Evolutionary conservation across 2,329 filamentous ascomycete species (phyloP).

Genomic region (Beauveria pseudobassiana): DNA sequence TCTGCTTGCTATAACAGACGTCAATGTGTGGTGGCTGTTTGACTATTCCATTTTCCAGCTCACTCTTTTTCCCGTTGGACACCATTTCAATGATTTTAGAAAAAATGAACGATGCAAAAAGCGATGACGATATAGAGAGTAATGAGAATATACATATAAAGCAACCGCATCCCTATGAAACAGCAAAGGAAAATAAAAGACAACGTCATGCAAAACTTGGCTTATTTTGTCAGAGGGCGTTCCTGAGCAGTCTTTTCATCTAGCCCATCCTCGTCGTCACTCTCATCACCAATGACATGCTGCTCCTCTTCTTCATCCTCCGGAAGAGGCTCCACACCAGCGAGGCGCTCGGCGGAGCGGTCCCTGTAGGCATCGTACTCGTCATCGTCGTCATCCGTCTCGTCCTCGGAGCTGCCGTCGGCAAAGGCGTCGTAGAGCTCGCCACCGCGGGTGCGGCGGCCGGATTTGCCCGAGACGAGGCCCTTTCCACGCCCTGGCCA

Average conservation of each 20-base stretch:
- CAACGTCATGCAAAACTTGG: neutral
- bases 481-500: conserved; percentile 35
- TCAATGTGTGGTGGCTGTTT: too few relatives aligned
- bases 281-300: conserved; percentile 45
- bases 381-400: conserved; percentile 29
- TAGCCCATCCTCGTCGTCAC: conserved; percentile 25
- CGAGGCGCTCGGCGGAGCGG: conserved; percentile 23
- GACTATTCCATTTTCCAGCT: too few relatives aligned
- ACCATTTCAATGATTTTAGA: neutral
- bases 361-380: conserved; percentile 39
- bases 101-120: neutral
- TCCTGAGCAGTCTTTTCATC: neutral
- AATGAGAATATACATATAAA: neutral
- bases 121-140: conserved; percentile 1
- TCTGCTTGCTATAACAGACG: too few relatives aligned
- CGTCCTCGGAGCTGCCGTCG: conserved; percentile 66
- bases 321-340: conserved; percentile 12
- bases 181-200: neutral
- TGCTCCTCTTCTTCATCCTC: conserved; percentile 35
- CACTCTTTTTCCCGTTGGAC: too few relatives aligned
- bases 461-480: conserved; percentile 31
- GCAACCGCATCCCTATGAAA: neutral
- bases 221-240: neutral
- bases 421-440: conserved; percentile 98
- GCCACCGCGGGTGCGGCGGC: conserved; percentile 59